Conservation (phyloP, 495 filamentous ascomycete genomes). For the Parmelia sp. region DNA sequence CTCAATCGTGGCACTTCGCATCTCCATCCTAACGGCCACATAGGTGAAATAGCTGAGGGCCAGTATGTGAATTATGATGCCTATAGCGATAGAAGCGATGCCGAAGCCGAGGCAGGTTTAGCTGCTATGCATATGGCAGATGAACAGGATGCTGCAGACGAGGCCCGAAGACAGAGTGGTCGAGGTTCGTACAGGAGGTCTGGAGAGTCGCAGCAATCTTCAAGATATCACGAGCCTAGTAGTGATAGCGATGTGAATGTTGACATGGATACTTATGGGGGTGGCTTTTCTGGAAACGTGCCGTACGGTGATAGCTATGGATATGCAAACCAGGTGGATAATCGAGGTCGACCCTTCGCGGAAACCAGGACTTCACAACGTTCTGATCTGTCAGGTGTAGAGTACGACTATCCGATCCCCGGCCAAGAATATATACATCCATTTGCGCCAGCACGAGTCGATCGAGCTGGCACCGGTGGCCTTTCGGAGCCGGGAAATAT, state of each 20-base stretch:
- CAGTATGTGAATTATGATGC: constrained; percentile 47
- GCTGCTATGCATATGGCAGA: constrained; percentile 80
- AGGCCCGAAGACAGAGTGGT: constrained; percentile 51
- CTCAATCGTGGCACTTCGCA: constrained; percentile 38
- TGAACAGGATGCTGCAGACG: constrained; percentile 61
- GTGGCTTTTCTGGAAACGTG: constrained; percentile 65
- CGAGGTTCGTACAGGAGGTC: constrained; percentile 37
- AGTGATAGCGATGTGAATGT: constrained; percentile 66
- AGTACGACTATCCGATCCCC: constrained; percentile 24
- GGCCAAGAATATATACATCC: constrained; percentile 48
- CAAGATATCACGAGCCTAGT: constrained; percentile 31
- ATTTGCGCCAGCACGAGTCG: constrained; percentile 59
- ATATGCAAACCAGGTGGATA: constrained; percentile 9
- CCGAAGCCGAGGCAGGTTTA: constrained; percentile 81
- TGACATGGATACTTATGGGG: constrained; percentile 67
- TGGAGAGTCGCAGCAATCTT: constrained; percentile 26
- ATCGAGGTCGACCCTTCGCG: constrained; percentile 18
- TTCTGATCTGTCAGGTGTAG: constrained; percentile 32
- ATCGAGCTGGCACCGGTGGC: constrained; percentile 81
- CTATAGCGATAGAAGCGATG: constrained; percentile 73
- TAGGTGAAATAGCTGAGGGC: constrained; percentile 40
- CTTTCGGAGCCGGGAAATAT: constrained; percentile 64
- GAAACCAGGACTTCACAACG: constrained; percentile 32
- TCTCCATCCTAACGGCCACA: constrained; percentile 49
- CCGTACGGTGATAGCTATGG: constrained; percentile 55